A percentile compares a stretch with the other conserved stretches of the same genome.
Conservation (phyloP, 495 filamentous ascomycete genomes). For the Penicillium longicatenatum region DNA sequence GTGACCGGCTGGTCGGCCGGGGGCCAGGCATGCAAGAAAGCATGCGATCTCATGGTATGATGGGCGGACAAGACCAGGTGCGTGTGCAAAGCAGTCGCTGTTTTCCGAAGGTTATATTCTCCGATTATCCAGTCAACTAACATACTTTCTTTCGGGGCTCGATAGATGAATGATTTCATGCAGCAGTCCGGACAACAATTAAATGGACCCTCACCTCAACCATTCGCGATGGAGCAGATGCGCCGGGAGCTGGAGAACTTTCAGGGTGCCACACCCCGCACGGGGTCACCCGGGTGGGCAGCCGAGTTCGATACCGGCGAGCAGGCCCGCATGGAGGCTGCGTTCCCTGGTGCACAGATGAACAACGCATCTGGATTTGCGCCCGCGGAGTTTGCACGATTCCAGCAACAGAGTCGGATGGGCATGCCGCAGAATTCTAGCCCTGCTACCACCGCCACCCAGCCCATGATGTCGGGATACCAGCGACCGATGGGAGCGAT, state of each 20-base stretch:
- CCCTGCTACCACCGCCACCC: slow-evolving; percentile 47
- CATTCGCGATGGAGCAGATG: slow-evolving; percentile 73
- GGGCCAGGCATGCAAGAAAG: slow-evolving; percentile 65
- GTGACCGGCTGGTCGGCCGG: slow-evolving; percentile 79
- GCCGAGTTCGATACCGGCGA: slow-evolving; percentile 67
- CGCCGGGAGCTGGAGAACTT: slow-evolving; percentile 64
- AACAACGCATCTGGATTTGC: slow-evolving; percentile 62
- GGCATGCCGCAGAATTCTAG: slow-evolving; percentile 58
- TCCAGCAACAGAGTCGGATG: slow-evolving; percentile 68
- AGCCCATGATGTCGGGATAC: slow-evolving; percentile 56
- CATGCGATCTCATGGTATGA: slow-evolving; percentile 63
- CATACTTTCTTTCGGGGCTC: not conserved
- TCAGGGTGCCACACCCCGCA: slow-evolving; percentile 56
- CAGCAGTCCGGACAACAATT: slow-evolving; percentile 65
- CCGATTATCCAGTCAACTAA: slow-evolving; percentile 1
- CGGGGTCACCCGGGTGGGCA: slow-evolving; percentile 63
- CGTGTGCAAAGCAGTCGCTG: not conserved
- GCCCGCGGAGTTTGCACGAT: slow-evolving; percentile 82
- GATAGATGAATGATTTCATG: slow-evolving; percentile 92
- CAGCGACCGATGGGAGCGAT: slow-evolving; percentile 64
- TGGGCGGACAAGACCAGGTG: slow-evolving; percentile 64
- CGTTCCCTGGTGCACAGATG: slow-evolving; percentile 61
- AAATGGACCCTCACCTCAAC: slow-evolving; percentile 51
- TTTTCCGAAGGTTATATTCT: slow-evolving; percentile 8
- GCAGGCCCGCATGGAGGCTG: slow-evolving; percentile 79